Base-by-base conservation (phyloP, 139 green algal genomes). In the Volvox africanus region DNA sequence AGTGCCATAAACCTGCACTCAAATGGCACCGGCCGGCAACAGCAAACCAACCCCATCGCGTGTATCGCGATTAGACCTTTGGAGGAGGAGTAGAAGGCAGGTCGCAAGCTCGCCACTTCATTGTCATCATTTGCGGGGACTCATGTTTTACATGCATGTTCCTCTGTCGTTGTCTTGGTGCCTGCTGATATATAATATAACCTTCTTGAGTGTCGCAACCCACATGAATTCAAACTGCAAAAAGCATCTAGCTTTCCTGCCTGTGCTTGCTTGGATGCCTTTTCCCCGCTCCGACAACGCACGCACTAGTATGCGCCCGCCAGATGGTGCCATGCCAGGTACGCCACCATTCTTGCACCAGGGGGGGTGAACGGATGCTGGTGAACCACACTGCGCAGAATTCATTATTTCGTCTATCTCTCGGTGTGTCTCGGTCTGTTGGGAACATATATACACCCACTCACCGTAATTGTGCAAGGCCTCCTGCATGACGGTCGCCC, bases 401-500 rank as follows among this genome's bases (percentile, higher is more conserved):
- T 26, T 69, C 62, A 69, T 69, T 69, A 19, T 26, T 26, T 69
- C 62, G 17, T 19, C 17, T 19, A 17, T 17, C 62, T 17, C 17
- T 69, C 62, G n/a, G n/a, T n/a, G n/a, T n/a, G n/a, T n/a, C n/a
- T n/a, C n/a, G n/a, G n/a, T n/a, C n/a, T n/a, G n/a, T n/a, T n/a
- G n/a, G n/a, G n/a, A n/a, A 55, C 44, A 55, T 9, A 55, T 55
- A 55, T 55, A 55, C 9, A 73, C 11, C 2, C 65, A 73, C 65
- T 28, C 16, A 73, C 65, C 65, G 11, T 24, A 73, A 73, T 73
- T 73, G 65, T 73, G 65, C 16, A 73, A 26, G 65, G 5, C 16
- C 65, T 73, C 65, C 65, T 73, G 65, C 65, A 84, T 84, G 18
- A 68, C 36, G 22, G 78, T 84, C 22, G 78, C 76, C 78, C 78